Evolutionary conservation across 371 early-diverging fungal genomes (phyloP).

Genomic region (Quaeritorhiza haematococci): DNA sequence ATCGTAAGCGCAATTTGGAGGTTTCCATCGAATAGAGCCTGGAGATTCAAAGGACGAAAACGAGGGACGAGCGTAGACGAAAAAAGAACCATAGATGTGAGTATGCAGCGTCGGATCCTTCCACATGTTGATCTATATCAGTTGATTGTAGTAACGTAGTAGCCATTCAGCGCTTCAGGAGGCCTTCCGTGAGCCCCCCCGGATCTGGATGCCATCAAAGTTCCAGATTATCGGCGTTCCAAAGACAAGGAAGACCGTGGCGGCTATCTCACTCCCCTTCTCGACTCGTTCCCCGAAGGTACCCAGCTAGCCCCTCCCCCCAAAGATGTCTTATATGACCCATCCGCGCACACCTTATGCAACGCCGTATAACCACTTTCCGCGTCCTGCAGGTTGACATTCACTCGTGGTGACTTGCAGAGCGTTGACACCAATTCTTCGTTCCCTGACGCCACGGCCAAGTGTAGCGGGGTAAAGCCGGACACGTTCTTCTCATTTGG

Average conservation of each 20-base stretch:
- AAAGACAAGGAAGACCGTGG: neutral
- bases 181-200: neutral
- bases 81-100: neutral
- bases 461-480: slow-evolving; percentile 47
- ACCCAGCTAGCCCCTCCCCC: neutral
- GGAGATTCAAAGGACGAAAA: neutral
- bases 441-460: slow-evolving; percentile 44
- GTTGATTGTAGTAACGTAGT: too few relatives aligned
- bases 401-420: slow-evolving; percentile 43
- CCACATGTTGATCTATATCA: too few relatives aligned
- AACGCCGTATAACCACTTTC: slow-evolving; percentile 72
- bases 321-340: neutral
- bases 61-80: neutral
- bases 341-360: slow-evolving; percentile 43
- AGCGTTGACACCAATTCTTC: slow-evolving; percentile 36
- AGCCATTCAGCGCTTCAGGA: too few relatives aligned
- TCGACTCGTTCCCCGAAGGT: neutral
- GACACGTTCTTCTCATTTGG: slow-evolving; percentile 40
- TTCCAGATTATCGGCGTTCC: slow-evolving; percentile 22
- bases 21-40: slow-evolving; percentile 58
- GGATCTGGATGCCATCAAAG: neutral
- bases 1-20: slow-evolving; percentile 50
- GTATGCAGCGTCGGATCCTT: neutral
- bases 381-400: slow-evolving; percentile 58
- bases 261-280: neutral